Evolutionary conservation across 176 grass and related monocot species (phyloP).

Genomic region (Bonia amplexicaulis): DNA sequence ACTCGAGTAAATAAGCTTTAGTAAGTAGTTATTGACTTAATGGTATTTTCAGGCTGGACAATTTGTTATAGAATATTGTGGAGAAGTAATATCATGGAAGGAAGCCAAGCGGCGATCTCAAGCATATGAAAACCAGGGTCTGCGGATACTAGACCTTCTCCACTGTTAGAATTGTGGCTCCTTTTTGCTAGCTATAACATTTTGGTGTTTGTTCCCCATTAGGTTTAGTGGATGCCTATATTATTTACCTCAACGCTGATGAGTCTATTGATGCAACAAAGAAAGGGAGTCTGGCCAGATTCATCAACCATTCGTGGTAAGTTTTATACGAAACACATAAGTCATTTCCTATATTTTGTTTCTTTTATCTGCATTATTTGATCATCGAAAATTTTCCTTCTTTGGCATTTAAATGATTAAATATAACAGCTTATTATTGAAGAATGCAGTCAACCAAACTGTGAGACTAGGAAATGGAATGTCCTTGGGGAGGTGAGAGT

Average conservation of each 20-base stretch:
- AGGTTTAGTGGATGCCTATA: conserved; percentile 92
- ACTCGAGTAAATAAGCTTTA: not conserved
- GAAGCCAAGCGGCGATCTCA: conserved; percentile 79
- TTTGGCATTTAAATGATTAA: conserved; percentile 7
- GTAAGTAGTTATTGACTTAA: not conserved
- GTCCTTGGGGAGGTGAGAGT: conserved; percentile 92
- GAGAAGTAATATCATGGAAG: conserved; percentile 98
- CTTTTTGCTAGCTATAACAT: conserved; percentile 13
- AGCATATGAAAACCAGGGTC: conserved; percentile 81
- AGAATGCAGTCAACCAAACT: conserved; percentile 84
- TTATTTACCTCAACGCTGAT: conserved; percentile 89
- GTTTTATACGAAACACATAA: not conserved
- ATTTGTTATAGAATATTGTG: conserved; percentile 97
- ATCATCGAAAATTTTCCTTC: not conserved
- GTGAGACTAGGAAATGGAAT: conserved; percentile 94
- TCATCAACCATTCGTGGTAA: conserved; percentile 97
- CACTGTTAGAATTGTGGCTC: not conserved
- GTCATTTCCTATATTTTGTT: not conserved
- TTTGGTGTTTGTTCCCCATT: conserved; percentile 12
- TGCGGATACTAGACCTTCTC: conserved; percentile 16
- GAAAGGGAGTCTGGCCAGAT: conserved; percentile 94
- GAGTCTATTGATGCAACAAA: conserved; percentile 97
- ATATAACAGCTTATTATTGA: conserved; percentile 33
- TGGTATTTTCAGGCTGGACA: conserved; percentile 68
- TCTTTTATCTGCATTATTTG: not conserved